Evolutionary conservation across 2,329 filamentous ascomycete species (phyloP).

Genomic region (Trichophyton benhamiae): DNA sequence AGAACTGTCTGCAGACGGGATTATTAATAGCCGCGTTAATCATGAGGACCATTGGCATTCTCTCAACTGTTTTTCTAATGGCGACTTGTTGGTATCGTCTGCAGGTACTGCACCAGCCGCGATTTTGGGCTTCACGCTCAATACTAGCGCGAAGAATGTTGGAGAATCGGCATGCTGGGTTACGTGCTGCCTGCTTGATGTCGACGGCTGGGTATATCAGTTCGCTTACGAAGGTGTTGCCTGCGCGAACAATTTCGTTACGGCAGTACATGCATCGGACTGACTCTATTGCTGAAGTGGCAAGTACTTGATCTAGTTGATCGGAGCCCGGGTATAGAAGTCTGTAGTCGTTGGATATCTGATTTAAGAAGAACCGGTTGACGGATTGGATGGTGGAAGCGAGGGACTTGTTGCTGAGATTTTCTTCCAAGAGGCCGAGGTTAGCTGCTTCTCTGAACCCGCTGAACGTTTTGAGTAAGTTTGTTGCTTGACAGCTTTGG

Average conservation of each 20-base stretch:
- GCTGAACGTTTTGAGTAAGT: slow-evolving; percentile 80
- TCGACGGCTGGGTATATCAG: slow-evolving; percentile 59
- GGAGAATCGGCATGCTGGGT: slow-evolving; percentile 54
- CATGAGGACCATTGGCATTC: slow-evolving; percentile 72
- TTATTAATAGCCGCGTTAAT: slow-evolving; percentile 68
- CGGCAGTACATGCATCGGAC: slow-evolving; percentile 80
- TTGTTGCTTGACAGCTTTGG: slow-evolving; percentile 90
- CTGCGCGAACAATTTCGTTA: slow-evolving; percentile 71
- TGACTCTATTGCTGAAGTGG: slow-evolving; percentile 33
- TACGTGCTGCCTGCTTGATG: slow-evolving; percentile 39
- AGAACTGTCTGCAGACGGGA: slow-evolving; percentile 57
- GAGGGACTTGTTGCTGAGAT: slow-evolving; percentile 57
- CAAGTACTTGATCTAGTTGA: slow-evolving; percentile 56
- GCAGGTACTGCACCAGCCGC: slow-evolving; percentile 88
- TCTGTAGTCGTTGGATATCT: slow-evolving; percentile 64
- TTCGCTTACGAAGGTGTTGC: slow-evolving; percentile 72
- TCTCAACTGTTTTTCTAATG: slow-evolving; percentile 72
- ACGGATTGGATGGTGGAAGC: slow-evolving; percentile 76
- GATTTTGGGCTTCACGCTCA: slow-evolving; percentile 73
- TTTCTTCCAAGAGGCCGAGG: slow-evolving; percentile 74
- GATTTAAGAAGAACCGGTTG: slow-evolving; percentile 72
- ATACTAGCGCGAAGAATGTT: slow-evolving; percentile 86
- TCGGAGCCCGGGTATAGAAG: slow-evolving; percentile 50
- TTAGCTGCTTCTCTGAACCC: slow-evolving; percentile 66
- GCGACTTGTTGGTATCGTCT: slow-evolving; percentile 79